A percentile compares a stretch with the other conserved stretches of the same genome.
These are phyloP conservation scores for Toxoplasma gondii DNA, from an alignment of 169 alveolate genomes.

Conservation along the genomic window DNA sequence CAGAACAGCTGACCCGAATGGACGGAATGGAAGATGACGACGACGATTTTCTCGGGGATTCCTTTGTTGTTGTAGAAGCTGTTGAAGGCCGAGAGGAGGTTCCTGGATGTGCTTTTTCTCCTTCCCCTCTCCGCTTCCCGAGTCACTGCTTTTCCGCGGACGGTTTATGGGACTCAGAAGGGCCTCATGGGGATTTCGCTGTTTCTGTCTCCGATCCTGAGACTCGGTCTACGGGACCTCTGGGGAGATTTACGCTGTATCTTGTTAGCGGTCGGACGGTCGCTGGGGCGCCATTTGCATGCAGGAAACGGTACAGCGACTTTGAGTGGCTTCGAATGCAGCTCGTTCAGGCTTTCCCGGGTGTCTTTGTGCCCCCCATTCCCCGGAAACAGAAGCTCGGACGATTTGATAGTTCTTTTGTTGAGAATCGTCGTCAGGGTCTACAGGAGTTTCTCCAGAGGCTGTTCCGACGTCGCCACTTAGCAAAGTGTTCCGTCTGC, in stretches of 20 bases:
- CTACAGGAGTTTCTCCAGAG: constrained; percentile 76
- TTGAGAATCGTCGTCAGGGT: constrained; percentile 74
- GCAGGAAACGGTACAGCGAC: constrained; percentile 76
- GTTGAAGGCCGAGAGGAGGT: constrained; percentile 27
- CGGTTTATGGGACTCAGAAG: constrained; percentile 34
- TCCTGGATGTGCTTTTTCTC: constrained; percentile 24
- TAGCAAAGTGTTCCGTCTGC: constrained; percentile 51
- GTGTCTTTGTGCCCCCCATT: constrained; percentile 79
- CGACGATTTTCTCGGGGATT: constrained; percentile 16
- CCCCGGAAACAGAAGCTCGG: constrained; percentile 76
- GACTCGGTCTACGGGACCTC: constrained; percentile 20
- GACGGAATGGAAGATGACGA: background rate
- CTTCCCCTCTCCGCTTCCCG: constrained; percentile 4
- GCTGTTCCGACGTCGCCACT: constrained; percentile 66
- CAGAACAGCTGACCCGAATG: background rate
- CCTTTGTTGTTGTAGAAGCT: constrained; percentile 23
- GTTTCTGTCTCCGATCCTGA: constrained; percentile 26
- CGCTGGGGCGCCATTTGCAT: constrained; percentile 64
- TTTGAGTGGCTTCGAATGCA: constrained; percentile 77
- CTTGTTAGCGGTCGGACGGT: constrained; percentile 70
- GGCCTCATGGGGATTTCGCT: background rate
- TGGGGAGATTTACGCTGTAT: constrained; percentile 41
- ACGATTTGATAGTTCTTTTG: constrained; percentile 73
- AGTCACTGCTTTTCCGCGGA: constrained; percentile 29
- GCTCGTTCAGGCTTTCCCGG: constrained; percentile 72